Percentiles rank a stretch among this genome's conserved stretches.
phyloP scores from a whole-genome alignment of 2,329 filamentous ascomycete genomes.

The Botrytis tulipae region DNA sequence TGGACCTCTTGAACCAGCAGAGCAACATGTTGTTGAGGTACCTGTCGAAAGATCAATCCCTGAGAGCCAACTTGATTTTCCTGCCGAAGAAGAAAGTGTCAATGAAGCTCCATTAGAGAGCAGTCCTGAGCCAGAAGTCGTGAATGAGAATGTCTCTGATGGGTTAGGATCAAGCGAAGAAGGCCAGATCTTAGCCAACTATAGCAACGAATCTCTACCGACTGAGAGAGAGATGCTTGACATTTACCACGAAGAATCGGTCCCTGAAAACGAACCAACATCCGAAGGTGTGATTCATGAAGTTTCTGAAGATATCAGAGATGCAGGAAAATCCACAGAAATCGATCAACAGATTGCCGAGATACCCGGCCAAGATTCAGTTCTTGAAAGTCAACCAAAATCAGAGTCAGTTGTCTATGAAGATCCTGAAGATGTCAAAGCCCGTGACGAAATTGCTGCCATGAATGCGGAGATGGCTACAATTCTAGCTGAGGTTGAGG shows the following conservation, averaged over 20 bases:
- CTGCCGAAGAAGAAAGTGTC: rapidly evolving
- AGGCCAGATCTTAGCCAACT: neutral
- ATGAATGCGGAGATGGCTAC: conserved; percentile 1
- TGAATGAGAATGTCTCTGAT: neutral
- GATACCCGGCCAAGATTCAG: neutral
- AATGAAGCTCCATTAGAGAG: no score
- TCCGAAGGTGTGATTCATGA: neutral
- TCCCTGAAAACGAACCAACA: rapidly evolving
- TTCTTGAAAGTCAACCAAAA: neutral
- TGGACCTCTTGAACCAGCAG: neutral
- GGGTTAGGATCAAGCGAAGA: neutral
- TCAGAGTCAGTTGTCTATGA: neutral
- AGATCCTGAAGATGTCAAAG: conserved; percentile 3
- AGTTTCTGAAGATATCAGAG: neutral
- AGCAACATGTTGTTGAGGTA: neutral
- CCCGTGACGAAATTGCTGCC: neutral
- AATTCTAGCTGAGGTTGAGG: neutral
- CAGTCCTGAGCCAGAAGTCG: neutral
- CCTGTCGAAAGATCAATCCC: no score
- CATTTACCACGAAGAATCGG: rapidly evolving
- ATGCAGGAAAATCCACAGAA: neutral
- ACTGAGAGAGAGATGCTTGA: neutral
- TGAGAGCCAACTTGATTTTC: rapidly evolving
- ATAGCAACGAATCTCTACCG: neutral
- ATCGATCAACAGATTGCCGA: neutral